These are phyloP conservation scores for Apiotrichum gracile DNA, from an alignment of 1,284 basidiomycete genomes.

Conservation along the genomic window DNA sequence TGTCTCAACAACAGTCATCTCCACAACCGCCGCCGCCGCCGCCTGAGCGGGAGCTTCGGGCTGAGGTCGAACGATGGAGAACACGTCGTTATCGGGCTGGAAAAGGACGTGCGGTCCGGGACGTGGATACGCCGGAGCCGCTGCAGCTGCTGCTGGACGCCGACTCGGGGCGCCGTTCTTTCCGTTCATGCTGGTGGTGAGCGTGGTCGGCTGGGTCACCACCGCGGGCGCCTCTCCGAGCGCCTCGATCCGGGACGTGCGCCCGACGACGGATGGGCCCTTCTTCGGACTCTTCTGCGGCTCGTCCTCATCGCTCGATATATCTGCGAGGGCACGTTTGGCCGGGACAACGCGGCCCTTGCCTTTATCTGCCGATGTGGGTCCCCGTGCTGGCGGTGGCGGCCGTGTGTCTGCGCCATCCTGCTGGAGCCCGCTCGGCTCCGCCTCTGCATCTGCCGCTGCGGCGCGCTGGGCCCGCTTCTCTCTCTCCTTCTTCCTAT, in stretches of 20 bases:
- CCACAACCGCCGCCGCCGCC: background rate
- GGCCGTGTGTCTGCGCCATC: too few relatives aligned
- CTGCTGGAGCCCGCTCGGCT: too few relatives aligned
- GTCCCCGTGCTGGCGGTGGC: too few relatives aligned
- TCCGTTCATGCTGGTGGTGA: background rate
- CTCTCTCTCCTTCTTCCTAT: constrained; percentile 14
- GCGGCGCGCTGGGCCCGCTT: constrained; percentile 1
- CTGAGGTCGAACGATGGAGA: too few relatives aligned
- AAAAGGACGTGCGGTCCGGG: background rate
- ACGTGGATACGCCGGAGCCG: background rate
- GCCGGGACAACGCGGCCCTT: too few relatives aligned
- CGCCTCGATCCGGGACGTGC: background rate
- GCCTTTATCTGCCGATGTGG: too few relatives aligned
- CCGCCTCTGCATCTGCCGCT: background rate
- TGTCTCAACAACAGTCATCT: background rate
- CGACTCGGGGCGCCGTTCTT: too few relatives aligned
- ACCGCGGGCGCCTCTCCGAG: background rate
- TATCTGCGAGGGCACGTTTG: too few relatives aligned
- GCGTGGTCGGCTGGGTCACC: background rate
- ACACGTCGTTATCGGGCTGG: background rate
- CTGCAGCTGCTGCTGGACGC: background rate
- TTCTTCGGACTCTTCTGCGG: too few relatives aligned
- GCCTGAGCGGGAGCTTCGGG: background rate
- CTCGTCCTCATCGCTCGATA: background rate
- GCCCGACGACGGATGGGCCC: background rate